Evolutionary conservation across 805 yeast genomes (phyloP).

Genomic region (Wickerhamomyces strasburgensis): DNA sequence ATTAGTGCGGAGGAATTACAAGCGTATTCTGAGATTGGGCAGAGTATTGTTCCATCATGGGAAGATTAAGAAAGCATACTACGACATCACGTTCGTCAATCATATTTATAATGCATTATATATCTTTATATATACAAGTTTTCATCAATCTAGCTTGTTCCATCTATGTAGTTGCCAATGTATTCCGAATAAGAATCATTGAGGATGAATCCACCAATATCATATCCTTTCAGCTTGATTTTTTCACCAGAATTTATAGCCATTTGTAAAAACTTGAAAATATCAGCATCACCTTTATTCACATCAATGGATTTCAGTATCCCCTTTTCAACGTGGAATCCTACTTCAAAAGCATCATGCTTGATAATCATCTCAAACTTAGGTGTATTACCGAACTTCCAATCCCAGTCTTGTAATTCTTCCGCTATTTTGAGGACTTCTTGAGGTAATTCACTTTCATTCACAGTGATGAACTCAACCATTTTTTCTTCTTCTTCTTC

Average conservation of each 20-base stretch:
- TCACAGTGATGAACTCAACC: slow-evolving; percentile 26
- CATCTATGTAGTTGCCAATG: slow-evolving; percentile 43
- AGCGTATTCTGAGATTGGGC: slow-evolving; percentile 50
- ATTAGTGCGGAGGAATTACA: slow-evolving; percentile 32
- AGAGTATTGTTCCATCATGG: slow-evolving; percentile 53
- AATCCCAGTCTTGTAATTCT: slow-evolving; percentile 54
- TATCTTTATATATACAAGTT: background rate
- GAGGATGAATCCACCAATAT: slow-evolving; percentile 39
- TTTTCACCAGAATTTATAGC: slow-evolving; percentile 26
- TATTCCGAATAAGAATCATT: slow-evolving; percentile 41
- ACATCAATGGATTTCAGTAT: slow-evolving; percentile 23
- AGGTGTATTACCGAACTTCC: slow-evolving; percentile 79
- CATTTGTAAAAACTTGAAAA: slow-evolving; percentile 32
- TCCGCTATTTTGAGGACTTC: slow-evolving; percentile 38
- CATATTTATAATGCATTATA: background rate
- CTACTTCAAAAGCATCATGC: slow-evolving; percentile 30
- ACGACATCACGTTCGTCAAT: too few relatives aligned
- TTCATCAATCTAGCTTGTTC: slow-evolving; percentile 24
- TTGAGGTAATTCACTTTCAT: slow-evolving; percentile 24
- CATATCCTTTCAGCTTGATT: slow-evolving; percentile 37
- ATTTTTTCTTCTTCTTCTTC: too few relatives aligned
- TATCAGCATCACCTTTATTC: slow-evolving; percentile 18
- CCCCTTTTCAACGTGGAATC: slow-evolving; percentile 51
- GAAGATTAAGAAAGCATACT: slow-evolving; percentile 10
- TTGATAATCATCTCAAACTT: slow-evolving; percentile 51